Evolutionary conservation across 768 basidiomycete species (phyloP).

Genomic region (Tricholoma flavovirens): DNA sequence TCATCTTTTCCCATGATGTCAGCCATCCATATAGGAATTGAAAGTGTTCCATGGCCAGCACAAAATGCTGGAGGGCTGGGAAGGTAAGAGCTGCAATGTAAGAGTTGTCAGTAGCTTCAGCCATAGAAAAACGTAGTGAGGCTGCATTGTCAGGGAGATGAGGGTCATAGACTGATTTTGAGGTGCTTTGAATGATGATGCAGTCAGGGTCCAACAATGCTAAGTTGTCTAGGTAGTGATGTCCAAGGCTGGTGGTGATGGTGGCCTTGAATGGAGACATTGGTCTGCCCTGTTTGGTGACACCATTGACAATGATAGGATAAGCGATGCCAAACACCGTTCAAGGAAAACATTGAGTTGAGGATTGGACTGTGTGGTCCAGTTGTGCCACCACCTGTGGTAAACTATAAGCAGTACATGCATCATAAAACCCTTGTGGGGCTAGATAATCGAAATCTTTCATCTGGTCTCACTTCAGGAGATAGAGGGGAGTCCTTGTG

Average conservation of each 20-base stretch:
- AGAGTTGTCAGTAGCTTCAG: constrained; percentile 21
- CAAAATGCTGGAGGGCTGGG: no score
- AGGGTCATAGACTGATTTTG: background rate
- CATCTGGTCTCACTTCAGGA: constrained; percentile 16
- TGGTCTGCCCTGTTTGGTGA: background rate
- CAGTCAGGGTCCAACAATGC: constrained; percentile 3
- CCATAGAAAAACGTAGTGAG: constrained; percentile 10
- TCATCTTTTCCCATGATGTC: constrained; percentile 15
- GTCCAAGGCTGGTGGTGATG: constrained; percentile 20
- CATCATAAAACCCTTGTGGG: constrained; percentile 20
- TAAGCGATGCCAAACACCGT: background rate
- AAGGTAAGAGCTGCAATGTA: no score
- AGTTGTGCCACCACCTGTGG: constrained; percentile 11
- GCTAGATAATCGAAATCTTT: constrained; percentile 20
- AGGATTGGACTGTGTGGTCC: constrained; percentile 13
- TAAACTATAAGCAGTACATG: constrained; percentile 12
- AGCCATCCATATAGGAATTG: constrained; percentile 14
- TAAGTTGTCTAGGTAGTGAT: constrained; percentile 16
- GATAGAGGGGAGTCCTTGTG: constrained; percentile 6
- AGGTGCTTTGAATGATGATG: background rate
- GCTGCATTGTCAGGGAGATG: background rate
- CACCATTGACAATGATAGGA: background rate
- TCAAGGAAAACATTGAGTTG: background rate
- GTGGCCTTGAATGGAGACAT: constrained; percentile 1
- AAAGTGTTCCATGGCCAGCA: constrained; percentile 13